Conservation (phyloP, 345 rosid species). For the Cardiospermum halicacabum region DNA sequence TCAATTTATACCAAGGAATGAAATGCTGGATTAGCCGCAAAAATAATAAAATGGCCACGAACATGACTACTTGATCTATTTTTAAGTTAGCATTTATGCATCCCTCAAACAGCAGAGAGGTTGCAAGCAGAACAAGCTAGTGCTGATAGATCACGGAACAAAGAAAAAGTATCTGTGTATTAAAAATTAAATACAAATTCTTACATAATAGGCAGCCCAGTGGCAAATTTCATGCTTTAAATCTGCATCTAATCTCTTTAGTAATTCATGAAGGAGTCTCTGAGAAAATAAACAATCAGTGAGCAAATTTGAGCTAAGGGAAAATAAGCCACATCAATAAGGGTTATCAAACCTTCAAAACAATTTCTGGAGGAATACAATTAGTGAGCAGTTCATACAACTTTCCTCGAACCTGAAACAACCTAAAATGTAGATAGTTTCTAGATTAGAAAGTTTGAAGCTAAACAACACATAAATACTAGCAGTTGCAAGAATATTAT, state of each 20-base stretch:
- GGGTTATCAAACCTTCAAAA: slow-evolving; percentile 56
- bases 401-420: slow-evolving; percentile 92
- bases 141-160: not conserved
- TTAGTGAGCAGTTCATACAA: slow-evolving; percentile 76
- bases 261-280: slow-evolving; percentile 72
- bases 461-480: not conserved
- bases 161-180: slow-evolving; percentile 3
- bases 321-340: not conserved
- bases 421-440: slow-evolving; percentile 38
- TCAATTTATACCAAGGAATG: too few relatives aligned
- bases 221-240: slow-evolving; percentile 90
- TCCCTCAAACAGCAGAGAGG: not conserved
- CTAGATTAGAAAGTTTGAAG: slow-evolving; percentile 12
- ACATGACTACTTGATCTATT: not conserved
- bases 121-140: not conserved
- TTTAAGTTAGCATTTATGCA: slow-evolving; percentile 4
- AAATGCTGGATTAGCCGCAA: too few relatives aligned
- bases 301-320: slow-evolving; percentile 10
- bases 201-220: slow-evolving; percentile 97
- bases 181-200: slow-evolving; percentile 14
- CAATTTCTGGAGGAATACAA: slow-evolving; percentile 82
- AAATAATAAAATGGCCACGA: not conserved
- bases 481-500: too few relatives aligned
- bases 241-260: slow-evolving; percentile 86
- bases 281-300: slow-evolving; percentile 25